Evolutionary conservation across 352 stramenopile genomes (phyloP), one percentile per base, ranked within the genome.

Genomic region (Phytophthora sojae): DNA sequence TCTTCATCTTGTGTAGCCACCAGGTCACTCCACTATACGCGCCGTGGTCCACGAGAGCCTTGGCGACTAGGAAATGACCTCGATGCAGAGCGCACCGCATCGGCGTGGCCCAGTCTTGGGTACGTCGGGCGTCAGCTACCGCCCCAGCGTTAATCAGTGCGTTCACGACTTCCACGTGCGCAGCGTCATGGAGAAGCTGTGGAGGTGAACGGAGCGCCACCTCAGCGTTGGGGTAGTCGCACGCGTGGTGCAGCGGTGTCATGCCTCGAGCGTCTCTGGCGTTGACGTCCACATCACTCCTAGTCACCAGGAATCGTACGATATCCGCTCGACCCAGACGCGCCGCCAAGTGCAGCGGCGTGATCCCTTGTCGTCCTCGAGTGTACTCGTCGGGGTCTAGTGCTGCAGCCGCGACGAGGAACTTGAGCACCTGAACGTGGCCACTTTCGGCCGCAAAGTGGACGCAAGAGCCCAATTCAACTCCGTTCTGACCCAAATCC

Each of bases 201-300:
- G 59, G 58, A 58, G 70, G 57, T 61, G 60, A 60, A 23, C 21
- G 7, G 11, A 26, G 30, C 0, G 4, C 14, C 12, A 4, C 39
- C 4, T 37, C 39, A 23, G 15, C 30, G 11, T 62, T 70, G 15
- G 50, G 54, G 21, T 81, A 81, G 52, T 81, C 69, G 19, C 72
- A 72, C 3, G 76, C 71, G 37, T 79, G 64, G 45, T 88, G 78
- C 29, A 88, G 69, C 19, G 74, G 51, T 2, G 81, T 86, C 70
- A 85, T 83, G 25, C 78, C 78, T 9, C 61, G 59, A 0, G 60
- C 52, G n/a, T 85, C 80, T 0, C 61, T 61, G 0, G 62, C 57
- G 25, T 77, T 64, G 9, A 79, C 67, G 8, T 76, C 61, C 6
- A 80, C 75, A 8, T 76, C 67, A 8, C 53, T 52, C 4, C 55